Conservation (phyloP, 306 rosid species). For the Biancaea sappan region DNA sequence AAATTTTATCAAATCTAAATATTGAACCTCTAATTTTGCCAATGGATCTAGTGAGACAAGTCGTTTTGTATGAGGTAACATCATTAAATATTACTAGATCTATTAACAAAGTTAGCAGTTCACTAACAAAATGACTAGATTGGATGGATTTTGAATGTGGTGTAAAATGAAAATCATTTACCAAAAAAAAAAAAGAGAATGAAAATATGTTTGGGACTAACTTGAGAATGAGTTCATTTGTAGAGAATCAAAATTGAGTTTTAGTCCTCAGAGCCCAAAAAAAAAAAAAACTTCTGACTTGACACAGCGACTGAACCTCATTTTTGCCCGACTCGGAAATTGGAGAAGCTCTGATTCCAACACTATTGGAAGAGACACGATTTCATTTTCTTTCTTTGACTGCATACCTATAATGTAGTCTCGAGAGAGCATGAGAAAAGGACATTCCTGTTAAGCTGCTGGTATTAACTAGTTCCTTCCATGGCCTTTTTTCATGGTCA, state of each 20-base stretch:
- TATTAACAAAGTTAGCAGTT: not conserved
- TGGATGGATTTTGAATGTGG: not conserved
- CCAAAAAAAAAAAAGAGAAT: not conserved
- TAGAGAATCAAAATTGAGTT: not conserved
- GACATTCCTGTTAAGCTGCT: conserved; percentile 32
- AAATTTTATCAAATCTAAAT: not conserved
- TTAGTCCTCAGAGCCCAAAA: not conserved
- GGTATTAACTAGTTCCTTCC: conserved; percentile 45
- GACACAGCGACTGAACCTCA: conserved; percentile 29
- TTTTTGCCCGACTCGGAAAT: conserved; percentile 36
- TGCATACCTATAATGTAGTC: conserved; percentile 38
- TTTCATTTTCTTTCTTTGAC: conserved; percentile 45
- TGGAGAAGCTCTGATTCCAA: conserved; percentile 47
- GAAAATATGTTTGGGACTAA: not conserved
- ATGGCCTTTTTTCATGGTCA: conserved; percentile 43
- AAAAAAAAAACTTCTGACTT: conserved; percentile 7
- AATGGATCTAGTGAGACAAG: not conserved
- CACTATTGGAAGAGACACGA: conserved; percentile 32
- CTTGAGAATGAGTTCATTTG: not conserved
- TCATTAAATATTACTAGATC: not conserved
- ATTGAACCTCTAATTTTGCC: not conserved
- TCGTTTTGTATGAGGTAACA: not conserved
- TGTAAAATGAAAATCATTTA: too few species aligned
- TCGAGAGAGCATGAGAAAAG: conserved; percentile 36
- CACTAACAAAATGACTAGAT: not conserved